Base-by-base conservation (phyloP, 257 asterid species). In the Asclepias syriaca region DNA sequence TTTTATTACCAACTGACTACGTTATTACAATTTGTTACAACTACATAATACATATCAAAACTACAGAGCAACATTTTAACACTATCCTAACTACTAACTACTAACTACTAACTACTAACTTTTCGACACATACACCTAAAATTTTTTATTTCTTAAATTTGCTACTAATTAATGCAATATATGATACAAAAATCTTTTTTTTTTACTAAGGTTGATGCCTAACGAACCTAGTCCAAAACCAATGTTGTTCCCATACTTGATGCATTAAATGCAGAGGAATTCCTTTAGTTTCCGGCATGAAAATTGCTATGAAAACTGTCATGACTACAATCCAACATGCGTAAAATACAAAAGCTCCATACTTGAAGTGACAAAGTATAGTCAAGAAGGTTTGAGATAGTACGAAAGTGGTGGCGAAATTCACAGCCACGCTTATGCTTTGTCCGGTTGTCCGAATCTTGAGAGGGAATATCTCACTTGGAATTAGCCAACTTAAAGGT, bases 241-340 rank as follows among this genome's bases (percentile, higher is more conserved):
- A 64, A 43, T 75, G 75, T 12, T 53, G 13, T 15, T 63, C 72
- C 80, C 75, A 76, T 2, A 70, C 75, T 37, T 32, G 65, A 56
- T 70, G 1, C 80, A 71, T 70, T 6, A 68, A 70, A 50, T 76
- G 56, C 21, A 70, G 18, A 16, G 75, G 75, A 37, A 76, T 19
- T 50, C 79, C 79, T 50, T 70, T 63, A 46, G 79, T 76, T 27
- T 76, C 79, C 2, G 75, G 75, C 75, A 70, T 21, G 51, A 76
- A 76, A 21, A 76, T 6, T 4, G 18, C 58, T 8, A 69, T 10
- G 16, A 76, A 70, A 15, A 70, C 29, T 14, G 76, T 70, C 76
- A 70, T 70, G 14, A 54, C 7, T 3, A 63, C 72, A 1, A 76
- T 1, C 72, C 76, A 76, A n/a, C 68, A 61, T 2, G 72, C 72